Percentiles rank a stretch among this genome's conserved stretches.
These are phyloP conservation scores for Pascua sp. DNA, from an alignment of 1,284 basidiomycete species.

Conservation along the genomic window DNA sequence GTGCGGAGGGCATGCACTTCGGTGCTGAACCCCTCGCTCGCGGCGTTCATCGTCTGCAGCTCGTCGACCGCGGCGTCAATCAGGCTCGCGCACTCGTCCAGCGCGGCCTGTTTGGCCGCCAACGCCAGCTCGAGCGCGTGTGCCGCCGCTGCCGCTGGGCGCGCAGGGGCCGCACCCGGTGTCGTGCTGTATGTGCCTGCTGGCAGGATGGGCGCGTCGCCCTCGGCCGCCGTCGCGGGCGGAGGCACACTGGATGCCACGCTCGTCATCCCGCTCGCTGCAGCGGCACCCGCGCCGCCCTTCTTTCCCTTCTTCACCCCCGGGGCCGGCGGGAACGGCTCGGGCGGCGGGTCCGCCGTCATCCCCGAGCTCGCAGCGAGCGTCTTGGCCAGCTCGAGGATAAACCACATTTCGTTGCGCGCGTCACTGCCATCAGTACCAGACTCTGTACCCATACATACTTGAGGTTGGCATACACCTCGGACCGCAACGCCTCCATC, in stretches of 20 bases:
- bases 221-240: slow-evolving; percentile 4
- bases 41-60: slow-evolving; percentile 32
- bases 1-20: slow-evolving; percentile 28
- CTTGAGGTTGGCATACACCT: slow-evolving; percentile 37
- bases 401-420: slow-evolving; percentile 46
- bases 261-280: not conserved
- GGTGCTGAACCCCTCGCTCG: slow-evolving; percentile 34
- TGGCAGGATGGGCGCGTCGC: slow-evolving; percentile 33
- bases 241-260: not conserved
- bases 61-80: slow-evolving; percentile 44
- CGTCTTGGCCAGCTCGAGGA: slow-evolving; percentile 40
- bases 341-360: slow-evolving; percentile 30
- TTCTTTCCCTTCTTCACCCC: slow-evolving; percentile 5
- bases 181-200: slow-evolving; percentile 28
- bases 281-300: not conserved
- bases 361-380: slow-evolving; percentile 25
- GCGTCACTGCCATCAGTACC: slow-evolving; percentile 26
- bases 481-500: slow-evolving; percentile 38
- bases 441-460: slow-evolving; percentile 12
- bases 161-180: slow-evolving; percentile 11
- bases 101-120: slow-evolving; percentile 32
- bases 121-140: slow-evolving; percentile 35
- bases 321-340: slow-evolving; percentile 13
- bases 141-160: slow-evolving; percentile 8
- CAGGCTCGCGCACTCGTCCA: slow-evolving; percentile 38